A percentile compares a stretch with the other conserved stretches of the same genome.
phyloP scores from a whole-genome alignment of 2,329 filamentous ascomycete genomes.

The Xylaria sp. region DNA sequence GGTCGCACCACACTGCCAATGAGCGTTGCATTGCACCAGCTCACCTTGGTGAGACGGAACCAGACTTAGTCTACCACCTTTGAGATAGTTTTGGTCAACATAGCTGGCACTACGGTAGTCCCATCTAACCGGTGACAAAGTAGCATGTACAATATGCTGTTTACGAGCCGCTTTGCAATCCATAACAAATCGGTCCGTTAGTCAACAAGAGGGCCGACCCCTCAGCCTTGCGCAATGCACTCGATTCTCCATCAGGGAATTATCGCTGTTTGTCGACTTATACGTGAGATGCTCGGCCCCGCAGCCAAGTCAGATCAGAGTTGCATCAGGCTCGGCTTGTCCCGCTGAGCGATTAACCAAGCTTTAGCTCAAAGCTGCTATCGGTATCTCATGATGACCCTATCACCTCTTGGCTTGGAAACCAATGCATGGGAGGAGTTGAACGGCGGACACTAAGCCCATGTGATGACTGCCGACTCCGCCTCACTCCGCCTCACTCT shows the following conservation, averaged over 20 bases:
- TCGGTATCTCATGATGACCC: conserved; percentile 15
- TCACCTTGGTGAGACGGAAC: background rate
- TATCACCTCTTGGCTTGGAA: conserved; percentile 9
- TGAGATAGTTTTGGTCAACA: conserved; percentile 2
- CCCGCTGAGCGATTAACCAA: conserved; percentile 37
- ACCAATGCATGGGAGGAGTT: conserved; percentile 20
- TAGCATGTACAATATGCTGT: conserved; percentile 3
- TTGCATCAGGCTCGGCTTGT: conserved; percentile 40
- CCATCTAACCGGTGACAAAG: background rate
- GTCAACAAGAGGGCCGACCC: conserved; percentile 1
- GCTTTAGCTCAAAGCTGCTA: conserved; percentile 6
- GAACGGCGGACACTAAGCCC: conserved; percentile 16
- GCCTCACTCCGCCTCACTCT: conserved; percentile 23
- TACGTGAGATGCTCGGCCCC: conserved; percentile 27
- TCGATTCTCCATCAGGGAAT: conserved; percentile 17
- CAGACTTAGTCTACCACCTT: conserved; percentile 4
- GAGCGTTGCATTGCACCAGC: conserved; percentile 15
- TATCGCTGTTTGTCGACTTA: conserved; percentile 13
- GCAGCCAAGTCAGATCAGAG: conserved; percentile 31
- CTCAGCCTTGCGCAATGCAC: conserved; percentile 33
- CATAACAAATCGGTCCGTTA: conserved; percentile 9
- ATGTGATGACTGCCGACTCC: conserved; percentile 10
- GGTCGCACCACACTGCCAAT: conserved; percentile 10
- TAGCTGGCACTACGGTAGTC: background rate
- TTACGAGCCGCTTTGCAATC: background rate